These are phyloP conservation scores for Physcomitrium patens DNA, from an alignment of 225 moss, liverwort and hornwort genomes.

Conservation along the genomic window DNA sequence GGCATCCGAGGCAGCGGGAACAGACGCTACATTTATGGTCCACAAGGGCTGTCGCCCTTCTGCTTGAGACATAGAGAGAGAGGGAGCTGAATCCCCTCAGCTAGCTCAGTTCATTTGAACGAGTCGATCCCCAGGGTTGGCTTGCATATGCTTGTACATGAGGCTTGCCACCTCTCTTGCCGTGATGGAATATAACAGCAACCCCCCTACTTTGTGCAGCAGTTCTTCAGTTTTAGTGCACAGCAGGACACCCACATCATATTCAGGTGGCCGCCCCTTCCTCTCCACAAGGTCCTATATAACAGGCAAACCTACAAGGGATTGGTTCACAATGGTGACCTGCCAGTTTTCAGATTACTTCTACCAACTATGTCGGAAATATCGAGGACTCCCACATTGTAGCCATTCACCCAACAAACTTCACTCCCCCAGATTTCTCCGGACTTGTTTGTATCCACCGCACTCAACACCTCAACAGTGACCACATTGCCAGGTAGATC, in stretches of 20 bases:
- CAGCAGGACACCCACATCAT: conserved; percentile 1
- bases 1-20: too few relatives aligned
- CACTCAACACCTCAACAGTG: conserved; percentile 27
- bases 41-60: too few relatives aligned
- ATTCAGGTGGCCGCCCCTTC: conserved; percentile 8
- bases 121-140: background rate
- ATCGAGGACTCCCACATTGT: background rate
- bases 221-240: conserved; percentile 26
- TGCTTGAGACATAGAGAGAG: too few relatives aligned
- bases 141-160: conserved; percentile 32
- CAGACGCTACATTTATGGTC: too few relatives aligned
- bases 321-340: conserved; percentile 10
- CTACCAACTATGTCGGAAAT: conserved; percentile 18
- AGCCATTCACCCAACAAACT: conserved; percentile 16
- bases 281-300: conserved; percentile 17
- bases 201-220: conserved; percentile 25
- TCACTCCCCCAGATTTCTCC: conserved; percentile 11
- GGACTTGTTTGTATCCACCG: background rate
- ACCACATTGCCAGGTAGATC: conserved; percentile 17
- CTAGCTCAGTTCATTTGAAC: conserved; percentile 10
- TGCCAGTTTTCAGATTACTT: conserved; percentile 31
- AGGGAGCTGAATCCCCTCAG: too few relatives aligned
- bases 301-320: conserved; percentile 26
- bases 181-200: background rate
- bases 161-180: conserved; percentile 26